These are phyloP conservation scores for Ascochyta fabae DNA, from an alignment of 2,329 filamentous ascomycete species.

Conservation along the genomic window DNA sequence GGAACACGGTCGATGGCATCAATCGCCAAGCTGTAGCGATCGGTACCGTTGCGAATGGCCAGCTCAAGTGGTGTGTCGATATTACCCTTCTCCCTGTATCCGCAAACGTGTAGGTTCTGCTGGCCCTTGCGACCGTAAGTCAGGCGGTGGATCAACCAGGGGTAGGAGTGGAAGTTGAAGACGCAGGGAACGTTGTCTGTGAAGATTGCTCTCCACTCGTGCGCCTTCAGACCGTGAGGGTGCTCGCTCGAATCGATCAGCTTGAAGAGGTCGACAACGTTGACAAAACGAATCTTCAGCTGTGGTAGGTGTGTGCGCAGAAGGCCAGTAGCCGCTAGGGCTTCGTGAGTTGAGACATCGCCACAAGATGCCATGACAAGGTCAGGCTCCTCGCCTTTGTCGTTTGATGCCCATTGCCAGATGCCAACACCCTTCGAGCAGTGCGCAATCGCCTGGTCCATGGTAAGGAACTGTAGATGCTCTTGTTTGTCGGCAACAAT, in stretches of 20 bases:
- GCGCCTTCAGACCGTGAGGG: constrained; percentile 68
- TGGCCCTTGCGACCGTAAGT: constrained; percentile 77
- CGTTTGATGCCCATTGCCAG: constrained; percentile 78
- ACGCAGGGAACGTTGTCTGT: constrained; percentile 74
- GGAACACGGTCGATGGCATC: constrained; percentile 75
- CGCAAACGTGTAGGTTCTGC: constrained; percentile 73
- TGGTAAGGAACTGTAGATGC: constrained; percentile 76
- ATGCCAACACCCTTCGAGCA: constrained; percentile 81
- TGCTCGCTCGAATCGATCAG: constrained; percentile 73
- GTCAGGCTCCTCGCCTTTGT: constrained; percentile 71
- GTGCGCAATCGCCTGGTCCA: constrained; percentile 75
- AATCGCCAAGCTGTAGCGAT: constrained; percentile 78
- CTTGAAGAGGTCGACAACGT: constrained; percentile 82
- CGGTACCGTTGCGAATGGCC: constrained; percentile 77
- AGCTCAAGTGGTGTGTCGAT: constrained; percentile 82
- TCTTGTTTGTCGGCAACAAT: constrained; percentile 81
- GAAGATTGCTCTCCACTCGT: constrained; percentile 73
- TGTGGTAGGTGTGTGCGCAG: constrained; percentile 74
- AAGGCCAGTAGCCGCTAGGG: constrained; percentile 75
- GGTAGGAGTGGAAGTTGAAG: constrained; percentile 87
- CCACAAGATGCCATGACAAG: constrained; percentile 78
- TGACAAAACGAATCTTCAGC: constrained; percentile 79
- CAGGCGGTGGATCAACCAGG: constrained; percentile 78
- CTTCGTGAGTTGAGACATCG: constrained; percentile 76
- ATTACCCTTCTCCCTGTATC: constrained; percentile 84